These are phyloP conservation scores for Fusarium sororula DNA, from an alignment of 2,329 filamentous ascomycete species.

Conservation along the genomic window DNA sequence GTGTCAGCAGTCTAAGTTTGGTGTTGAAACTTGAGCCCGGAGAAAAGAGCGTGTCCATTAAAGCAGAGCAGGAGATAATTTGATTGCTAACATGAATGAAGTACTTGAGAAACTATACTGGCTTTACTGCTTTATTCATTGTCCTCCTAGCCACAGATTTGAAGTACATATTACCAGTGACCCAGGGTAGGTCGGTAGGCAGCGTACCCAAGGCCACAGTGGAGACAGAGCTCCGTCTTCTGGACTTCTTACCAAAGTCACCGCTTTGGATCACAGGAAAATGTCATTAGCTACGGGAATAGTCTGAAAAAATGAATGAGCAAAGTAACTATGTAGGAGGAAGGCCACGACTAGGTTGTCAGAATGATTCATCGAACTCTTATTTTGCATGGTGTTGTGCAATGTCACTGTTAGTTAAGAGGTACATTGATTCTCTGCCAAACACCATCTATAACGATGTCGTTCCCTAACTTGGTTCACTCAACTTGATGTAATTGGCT, in stretches of 20 bases:
- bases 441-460: not conserved
- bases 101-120: not conserved
- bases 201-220: too few species aligned
- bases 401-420: not conserved
- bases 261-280: not conserved
- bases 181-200: not conserved
- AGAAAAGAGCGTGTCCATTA: not conserved
- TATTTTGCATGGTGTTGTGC: not conserved
- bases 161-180: not conserved
- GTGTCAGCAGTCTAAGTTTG: fast-evolving
- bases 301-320: not conserved
- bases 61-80: too few species aligned
- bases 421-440: not conserved
- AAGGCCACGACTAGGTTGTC: fast-evolving
- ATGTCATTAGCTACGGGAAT: not conserved
- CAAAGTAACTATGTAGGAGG: not conserved
- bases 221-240: not conserved
- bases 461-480: not conserved
- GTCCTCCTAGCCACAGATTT: not conserved
- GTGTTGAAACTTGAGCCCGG: too few species aligned
- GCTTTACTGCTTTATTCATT: not conserved
- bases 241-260: too few species aligned
- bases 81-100: not conserved
- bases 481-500: not conserved
- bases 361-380: not conserved